A percentile compares a stretch with the other conserved stretches of the same genome.
phyloP scores from a whole-genome alignment of 257 asterid genomes.

The Scutellaria baicalensis region DNA sequence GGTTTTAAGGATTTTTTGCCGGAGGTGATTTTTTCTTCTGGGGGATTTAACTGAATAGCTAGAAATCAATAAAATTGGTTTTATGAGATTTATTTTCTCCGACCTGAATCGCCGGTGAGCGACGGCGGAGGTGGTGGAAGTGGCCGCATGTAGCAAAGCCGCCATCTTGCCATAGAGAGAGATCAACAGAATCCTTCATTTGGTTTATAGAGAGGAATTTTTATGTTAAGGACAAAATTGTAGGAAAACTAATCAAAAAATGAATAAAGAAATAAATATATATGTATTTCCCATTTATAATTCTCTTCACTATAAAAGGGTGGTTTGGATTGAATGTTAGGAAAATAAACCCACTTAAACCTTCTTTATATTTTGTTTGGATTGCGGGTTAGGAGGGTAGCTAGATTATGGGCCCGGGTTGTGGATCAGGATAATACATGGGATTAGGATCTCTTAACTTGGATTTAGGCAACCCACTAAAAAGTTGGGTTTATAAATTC shows the following conservation, averaged over 20 bases:
- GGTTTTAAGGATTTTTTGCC: slow-evolving; percentile 68
- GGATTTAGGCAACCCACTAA: too few species aligned
- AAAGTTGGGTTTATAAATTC: too few species aligned
- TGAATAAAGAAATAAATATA: too few species aligned
- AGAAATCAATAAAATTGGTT: slow-evolving; percentile 14
- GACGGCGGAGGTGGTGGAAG: slow-evolving; percentile 25
- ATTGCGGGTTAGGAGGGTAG: too few species aligned
- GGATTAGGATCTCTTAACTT: too few species aligned
- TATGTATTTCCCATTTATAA: too few species aligned
- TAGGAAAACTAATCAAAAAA: background rate
- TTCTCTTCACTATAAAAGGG: too few species aligned
- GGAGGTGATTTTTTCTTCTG: slow-evolving; percentile 69
- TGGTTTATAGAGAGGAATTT: background rate
- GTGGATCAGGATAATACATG: too few species aligned
- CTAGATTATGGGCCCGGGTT: too few species aligned
- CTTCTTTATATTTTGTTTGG: too few species aligned
- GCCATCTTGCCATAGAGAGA: slow-evolving; percentile 44
- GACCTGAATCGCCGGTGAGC: slow-evolving; percentile 15
- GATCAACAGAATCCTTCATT: background rate
- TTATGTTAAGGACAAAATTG: background rate
- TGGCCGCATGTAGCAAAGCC: slow-evolving; percentile 29
- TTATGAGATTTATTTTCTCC: slow-evolving; percentile 6
- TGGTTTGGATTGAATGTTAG: too few species aligned
- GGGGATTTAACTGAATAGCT: slow-evolving; percentile 29
- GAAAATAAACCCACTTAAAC: too few species aligned